Base-by-base conservation (phyloP, 148 eudicot species). In the Dianthus caryophyllus region DNA sequence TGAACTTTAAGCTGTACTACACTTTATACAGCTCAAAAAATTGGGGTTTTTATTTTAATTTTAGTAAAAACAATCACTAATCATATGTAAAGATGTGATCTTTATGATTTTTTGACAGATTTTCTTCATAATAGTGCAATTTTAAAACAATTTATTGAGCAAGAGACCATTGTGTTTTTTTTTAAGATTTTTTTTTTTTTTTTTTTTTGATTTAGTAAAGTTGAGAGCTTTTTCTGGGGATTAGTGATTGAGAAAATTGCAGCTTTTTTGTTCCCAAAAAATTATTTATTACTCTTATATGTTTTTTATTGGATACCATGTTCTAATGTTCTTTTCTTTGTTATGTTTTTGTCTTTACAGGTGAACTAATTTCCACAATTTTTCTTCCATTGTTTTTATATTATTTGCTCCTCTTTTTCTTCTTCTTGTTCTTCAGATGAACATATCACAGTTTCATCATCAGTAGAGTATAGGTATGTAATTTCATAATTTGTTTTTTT, bases 181-280 rank as follows among this genome's bases (percentile, higher is more conserved):
- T n/a, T n/a, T n/a, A n/a, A n/a, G n/a, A n/a, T 53, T 13, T 48
- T 48, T 33, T 33, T 2, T 33, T 33, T 33, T 2, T 33, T 33
- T 33, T 33, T 33, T 33, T 22, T 44, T 57, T 70, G 73, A 17
- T 11, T 62, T 63, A 53, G 64, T 68, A 77, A 71, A 72, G 76
- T 21, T 67, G 54, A 24, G 64, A 65, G 26, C n/a, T 65, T 77
- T 77, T 72, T 72, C 21, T 77, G 36, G 80, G 80, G 80, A 77
- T 77, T 49, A 50, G 80, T 53, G 60, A 72, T 55, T n/a, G 53
- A 22, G 48, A 4, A 31, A 70, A 49, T 69, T 49, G 72, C 67
- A 60, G 68, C 72, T 59, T 73, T 72, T 39, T 46, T 44, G 65
- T 60, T 38, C 58, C 67, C 36, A 12, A 51, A 61, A n/a, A 58